Base-by-base conservation (phyloP, 805 yeast species). In the Metschnikowia cerradonensis region DNA sequence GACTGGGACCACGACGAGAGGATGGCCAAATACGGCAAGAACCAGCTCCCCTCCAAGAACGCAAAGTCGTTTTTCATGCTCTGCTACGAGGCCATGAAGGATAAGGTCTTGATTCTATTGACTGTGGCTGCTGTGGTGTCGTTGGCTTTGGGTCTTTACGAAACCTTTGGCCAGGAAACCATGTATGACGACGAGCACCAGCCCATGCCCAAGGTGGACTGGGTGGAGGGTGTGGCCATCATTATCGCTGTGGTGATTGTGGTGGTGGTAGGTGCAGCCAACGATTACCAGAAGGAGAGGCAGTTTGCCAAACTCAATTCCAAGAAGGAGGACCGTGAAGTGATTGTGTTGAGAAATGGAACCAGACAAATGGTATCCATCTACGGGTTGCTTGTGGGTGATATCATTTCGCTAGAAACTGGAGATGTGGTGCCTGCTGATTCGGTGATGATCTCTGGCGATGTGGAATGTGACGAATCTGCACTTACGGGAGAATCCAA, bases 201-300 rank as follows among this genome's bases (percentile, higher is more conserved):
- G 20, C 75, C 81, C 19, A 67, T 83, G 49, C 97, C 97, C 15
- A 81, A 83, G 60, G 95, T 94, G 32, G 96, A 92, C 61, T 94
- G 98, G 97, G 96, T 95, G 44, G 99, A 94, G 73, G 99, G 99
- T 59, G 96, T 91, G 36, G 99, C 99, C 38, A 94, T 94, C 64
- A 80, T 94, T 59, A 86, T 86, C 3, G 99, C 99, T 19, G 88
- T 94, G 22, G 61, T 82, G 4, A 92, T 94, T 52, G 98, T 94
- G 33, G 96, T 92, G 4, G 57, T 89, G 2, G 99, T 95, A 13
- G 96, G 97, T 45, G 94, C 97, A 2, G 86, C 81, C n/a, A 94
- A 94, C 67, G 99, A 94, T 70, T 94, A 87, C 73, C 97, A 94
- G 65, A 95, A 95, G 67, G 99, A 94, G 66, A 73, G 90, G 14